Conservation (phyloP, 208 protist species). For the Naegleria gruberi region DNA sequence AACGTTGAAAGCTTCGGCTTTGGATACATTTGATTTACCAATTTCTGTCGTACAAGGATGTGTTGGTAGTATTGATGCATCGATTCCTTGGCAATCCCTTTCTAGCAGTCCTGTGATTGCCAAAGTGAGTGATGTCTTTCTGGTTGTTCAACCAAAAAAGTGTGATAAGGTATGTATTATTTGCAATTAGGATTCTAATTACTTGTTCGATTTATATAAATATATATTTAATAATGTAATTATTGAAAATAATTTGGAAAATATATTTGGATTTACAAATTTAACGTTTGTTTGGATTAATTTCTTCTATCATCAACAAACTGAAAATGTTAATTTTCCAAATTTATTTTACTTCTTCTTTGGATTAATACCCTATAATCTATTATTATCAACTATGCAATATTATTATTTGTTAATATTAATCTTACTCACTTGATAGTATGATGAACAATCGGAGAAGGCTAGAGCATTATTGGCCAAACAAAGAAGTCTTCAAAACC, state of each 20-base stretch:
- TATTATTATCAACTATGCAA: too few relatives aligned
- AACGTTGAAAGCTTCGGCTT: background rate
- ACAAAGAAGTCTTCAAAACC: background rate
- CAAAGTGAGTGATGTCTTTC: conserved; percentile 1
- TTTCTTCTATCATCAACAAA: too few relatives aligned
- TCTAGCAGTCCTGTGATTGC: background rate
- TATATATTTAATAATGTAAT: too few relatives aligned
- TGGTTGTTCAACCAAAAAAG: conserved; percentile 16
- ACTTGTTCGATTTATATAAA: too few relatives aligned
- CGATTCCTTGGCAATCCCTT: background rate
- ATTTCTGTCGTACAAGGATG: background rate
- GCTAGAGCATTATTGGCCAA: background rate
- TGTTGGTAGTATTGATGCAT: background rate
- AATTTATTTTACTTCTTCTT: too few relatives aligned
- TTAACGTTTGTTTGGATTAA: too few relatives aligned
- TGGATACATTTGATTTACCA: conserved; percentile 18
- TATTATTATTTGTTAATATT: too few relatives aligned
- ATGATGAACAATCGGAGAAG: background rate
- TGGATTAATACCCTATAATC: too few relatives aligned
- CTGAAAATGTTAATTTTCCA: too few relatives aligned
- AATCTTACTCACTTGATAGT: too few relatives aligned
- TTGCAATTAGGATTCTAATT: background rate
- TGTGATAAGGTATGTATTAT: background rate
- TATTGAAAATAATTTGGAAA: too few relatives aligned
- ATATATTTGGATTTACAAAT: too few relatives aligned